These are phyloP conservation scores for Fusarium heterosporum DNA, from an alignment of 2,329 filamentous ascomycete species.

Conservation along the genomic window DNA sequence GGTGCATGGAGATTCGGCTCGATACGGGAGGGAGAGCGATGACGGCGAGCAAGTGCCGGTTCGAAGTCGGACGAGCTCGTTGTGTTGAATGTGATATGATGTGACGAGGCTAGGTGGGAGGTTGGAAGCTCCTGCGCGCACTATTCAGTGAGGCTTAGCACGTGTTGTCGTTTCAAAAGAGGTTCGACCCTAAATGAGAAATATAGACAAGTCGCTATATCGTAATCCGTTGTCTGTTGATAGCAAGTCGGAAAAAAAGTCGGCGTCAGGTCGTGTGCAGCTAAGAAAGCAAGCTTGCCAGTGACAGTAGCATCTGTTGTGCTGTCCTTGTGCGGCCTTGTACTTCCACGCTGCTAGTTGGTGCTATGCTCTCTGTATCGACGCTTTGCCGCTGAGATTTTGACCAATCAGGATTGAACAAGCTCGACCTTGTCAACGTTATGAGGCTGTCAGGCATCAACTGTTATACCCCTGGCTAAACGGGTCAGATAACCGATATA, in stretches of 20 bases:
- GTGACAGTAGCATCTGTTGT: conserved; percentile 34
- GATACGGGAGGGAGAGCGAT: conserved; percentile 34
- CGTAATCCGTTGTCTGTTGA: background rate
- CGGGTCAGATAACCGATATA: conserved; percentile 2
- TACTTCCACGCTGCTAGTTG: conserved; percentile 35
- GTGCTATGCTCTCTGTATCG: conserved; percentile 32
- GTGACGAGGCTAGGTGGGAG: conserved; percentile 12
- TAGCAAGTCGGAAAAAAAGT: conserved; percentile 15
- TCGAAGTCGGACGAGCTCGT: conserved; percentile 41
- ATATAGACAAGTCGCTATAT: conserved; percentile 18
- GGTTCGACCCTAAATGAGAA: background rate
- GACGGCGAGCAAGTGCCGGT: conserved; percentile 36
- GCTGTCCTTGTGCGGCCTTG: conserved; percentile 39
- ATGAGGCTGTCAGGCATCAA: conserved; percentile 49
- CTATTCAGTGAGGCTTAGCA: conserved; percentile 27
- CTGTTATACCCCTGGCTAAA: conserved; percentile 35
- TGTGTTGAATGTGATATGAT: conserved; percentile 25
- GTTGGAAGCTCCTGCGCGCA: conserved; percentile 28
- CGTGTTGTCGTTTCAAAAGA: conserved; percentile 22
- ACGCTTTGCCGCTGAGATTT: conserved; percentile 44
- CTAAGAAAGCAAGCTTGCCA: conserved; percentile 35
- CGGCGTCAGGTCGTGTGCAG: conserved; percentile 25
- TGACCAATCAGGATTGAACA: conserved; percentile 44
- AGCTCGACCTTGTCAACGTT: background rate
- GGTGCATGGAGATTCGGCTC: conserved; percentile 53